Evolutionary conservation across 371 early-diverging fungal species (phyloP).

Genomic region (Lichtheimia ornata): DNA sequence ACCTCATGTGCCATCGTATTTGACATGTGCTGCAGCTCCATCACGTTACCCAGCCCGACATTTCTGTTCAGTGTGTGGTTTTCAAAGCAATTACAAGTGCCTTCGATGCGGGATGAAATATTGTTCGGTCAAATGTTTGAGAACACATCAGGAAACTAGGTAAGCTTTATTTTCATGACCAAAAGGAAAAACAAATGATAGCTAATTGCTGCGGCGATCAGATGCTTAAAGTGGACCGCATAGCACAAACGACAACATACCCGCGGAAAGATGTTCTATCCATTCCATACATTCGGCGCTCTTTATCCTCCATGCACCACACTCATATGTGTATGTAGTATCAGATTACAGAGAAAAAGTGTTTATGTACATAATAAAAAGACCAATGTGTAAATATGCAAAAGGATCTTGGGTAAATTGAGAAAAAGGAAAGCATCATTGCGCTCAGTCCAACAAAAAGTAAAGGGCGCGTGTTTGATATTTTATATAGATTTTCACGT

Average conservation of each 20-base stretch:
- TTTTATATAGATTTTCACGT: too few species aligned
- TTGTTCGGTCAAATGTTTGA: slow-evolving; percentile 59
- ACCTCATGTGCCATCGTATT: slow-evolving; percentile 46
- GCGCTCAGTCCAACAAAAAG: too few species aligned
- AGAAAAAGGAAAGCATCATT: too few species aligned
- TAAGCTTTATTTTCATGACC: slow-evolving; percentile 18
- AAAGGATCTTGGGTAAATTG: too few species aligned
- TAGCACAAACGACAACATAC: neutral
- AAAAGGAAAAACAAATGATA: neutral
- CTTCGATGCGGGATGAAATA: slow-evolving; percentile 68
- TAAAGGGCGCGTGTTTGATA: too few species aligned
- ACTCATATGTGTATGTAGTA: too few species aligned
- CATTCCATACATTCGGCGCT: too few species aligned
- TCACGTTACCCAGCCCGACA: slow-evolving; percentile 63
- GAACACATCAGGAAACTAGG: slow-evolving; percentile 66
- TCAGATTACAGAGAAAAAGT: too few species aligned
- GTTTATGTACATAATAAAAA: too few species aligned
- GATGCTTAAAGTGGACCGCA: slow-evolving; percentile 30
- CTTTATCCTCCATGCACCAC: too few species aligned
- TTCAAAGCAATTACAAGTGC: slow-evolving; percentile 59
- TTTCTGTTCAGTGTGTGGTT: slow-evolving; percentile 73
- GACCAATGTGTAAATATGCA: too few species aligned
- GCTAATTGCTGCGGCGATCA: neutral
- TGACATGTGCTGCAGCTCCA: slow-evolving; percentile 54
- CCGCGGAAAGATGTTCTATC: too few species aligned